Conservation (phyloP, 805 yeast genomes). For the Jamesozyma jinghongensis region DNA sequence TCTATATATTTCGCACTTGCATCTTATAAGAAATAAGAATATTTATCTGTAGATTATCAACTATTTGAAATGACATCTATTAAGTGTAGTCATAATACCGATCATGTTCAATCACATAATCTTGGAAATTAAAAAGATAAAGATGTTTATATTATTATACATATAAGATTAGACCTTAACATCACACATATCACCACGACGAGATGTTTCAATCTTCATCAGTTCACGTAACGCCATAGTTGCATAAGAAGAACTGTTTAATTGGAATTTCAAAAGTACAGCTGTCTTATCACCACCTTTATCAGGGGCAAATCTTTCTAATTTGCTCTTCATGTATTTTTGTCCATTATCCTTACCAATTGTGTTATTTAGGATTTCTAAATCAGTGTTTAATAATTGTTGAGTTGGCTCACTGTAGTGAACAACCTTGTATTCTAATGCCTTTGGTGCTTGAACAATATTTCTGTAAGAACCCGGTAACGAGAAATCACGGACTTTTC, state of each 20-base stretch:
- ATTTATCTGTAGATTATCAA: too few relatives aligned
- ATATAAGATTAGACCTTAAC: conserved; percentile 20
- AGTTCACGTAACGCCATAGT: conserved; percentile 95
- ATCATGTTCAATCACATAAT: too few relatives aligned
- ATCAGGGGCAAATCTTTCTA: conserved; percentile 28
- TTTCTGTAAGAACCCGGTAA: conserved; percentile 83
- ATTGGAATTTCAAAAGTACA: conserved; percentile 61
- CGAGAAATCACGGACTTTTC: conserved; percentile 82
- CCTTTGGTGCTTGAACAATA: conserved; percentile 55
- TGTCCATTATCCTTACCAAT: conserved; percentile 28
- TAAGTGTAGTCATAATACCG: too few relatives aligned
- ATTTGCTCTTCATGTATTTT: conserved; percentile 24
- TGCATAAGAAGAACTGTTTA: conserved; percentile 87
- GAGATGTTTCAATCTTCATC: conserved; percentile 66
- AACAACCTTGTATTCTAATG: conserved; percentile 52
- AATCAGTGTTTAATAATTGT: conserved; percentile 72
- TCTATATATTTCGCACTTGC: too few relatives aligned
- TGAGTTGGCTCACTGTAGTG: conserved; percentile 56
- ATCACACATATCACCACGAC: conserved; percentile 41
- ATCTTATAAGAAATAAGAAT: too few relatives aligned
- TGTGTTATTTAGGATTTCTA: conserved; percentile 41
- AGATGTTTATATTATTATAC: too few relatives aligned
- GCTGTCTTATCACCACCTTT: conserved; percentile 50
- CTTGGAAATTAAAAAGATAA: too few relatives aligned
- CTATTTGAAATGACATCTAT: too few relatives aligned